Conservation (phyloP, 2,329 filamentous ascomycete genomes). For the Ceratocystis huliohia region DNA sequence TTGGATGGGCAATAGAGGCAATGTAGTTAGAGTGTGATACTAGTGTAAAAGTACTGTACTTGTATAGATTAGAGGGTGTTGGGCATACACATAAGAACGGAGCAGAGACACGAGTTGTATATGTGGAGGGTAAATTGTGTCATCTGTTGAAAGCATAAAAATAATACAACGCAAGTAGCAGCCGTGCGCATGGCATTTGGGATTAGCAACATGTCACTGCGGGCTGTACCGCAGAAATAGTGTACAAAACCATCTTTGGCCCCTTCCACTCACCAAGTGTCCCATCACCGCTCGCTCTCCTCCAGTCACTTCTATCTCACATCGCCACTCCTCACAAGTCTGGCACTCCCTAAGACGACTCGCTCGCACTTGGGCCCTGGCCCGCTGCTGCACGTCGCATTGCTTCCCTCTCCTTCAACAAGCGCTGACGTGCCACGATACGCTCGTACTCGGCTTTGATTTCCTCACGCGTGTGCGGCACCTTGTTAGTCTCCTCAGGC, state of each 20-base stretch:
- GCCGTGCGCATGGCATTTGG: background rate
- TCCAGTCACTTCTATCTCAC: background rate
- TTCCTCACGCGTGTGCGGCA: conserved; percentile 67
- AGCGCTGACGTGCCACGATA: conserved; percentile 52
- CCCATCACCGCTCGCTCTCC: background rate
- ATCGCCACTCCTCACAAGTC: background rate
- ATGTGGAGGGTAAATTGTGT: background rate
- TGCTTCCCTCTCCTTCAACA: conserved; percentile 52
- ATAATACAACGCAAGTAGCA: conserved; percentile 1
- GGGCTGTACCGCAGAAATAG: background rate
- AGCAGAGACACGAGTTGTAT: background rate
- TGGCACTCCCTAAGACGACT: conserved; percentile 17
- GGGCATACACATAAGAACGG: background rate
- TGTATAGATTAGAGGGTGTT: background rate
- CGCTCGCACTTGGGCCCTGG: conserved; percentile 20
- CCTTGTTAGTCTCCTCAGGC: conserved; percentile 59
- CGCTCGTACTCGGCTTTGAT: conserved; percentile 70
- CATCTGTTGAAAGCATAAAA: conserved; percentile 1
- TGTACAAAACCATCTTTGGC: background rate
- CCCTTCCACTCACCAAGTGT: background rate
- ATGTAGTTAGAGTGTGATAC: conserved; percentile 23
- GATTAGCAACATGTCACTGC: background rate
- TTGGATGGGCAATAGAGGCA: conserved; percentile 23
- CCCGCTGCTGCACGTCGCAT: conserved; percentile 26
- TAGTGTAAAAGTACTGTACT: background rate